Evolutionary conservation across 345 rosid genomes (phyloP), one percentile per base, ranked within the genome.

Genomic region (Corchorus olitorius): DNA sequence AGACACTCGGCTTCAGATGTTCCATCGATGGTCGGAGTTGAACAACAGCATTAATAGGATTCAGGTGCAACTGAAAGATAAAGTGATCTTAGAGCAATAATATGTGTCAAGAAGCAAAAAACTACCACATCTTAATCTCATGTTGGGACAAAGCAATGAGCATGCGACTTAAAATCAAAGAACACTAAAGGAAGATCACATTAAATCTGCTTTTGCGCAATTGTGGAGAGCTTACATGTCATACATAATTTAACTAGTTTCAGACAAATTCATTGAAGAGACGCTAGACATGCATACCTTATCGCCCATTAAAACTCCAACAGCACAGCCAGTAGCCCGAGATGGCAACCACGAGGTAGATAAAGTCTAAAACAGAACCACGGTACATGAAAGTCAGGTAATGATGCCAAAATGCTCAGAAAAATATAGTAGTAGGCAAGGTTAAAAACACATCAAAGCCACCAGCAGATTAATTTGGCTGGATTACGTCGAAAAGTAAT

Each of bases 11-110:
- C 20, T 59, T 78, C 27, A 87, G 77, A 81, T 86, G 84, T 45
- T 81, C 77, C 84, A 86, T 58, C 4, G 93, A 89, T 4, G 98
- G 97, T 61, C 97, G 91, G 69, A 95, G 93, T 85, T 95, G 97
- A 82, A 89, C 94, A 78, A 87, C 89, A 67, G 97, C 89, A 82
- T 92, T 86, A 78, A 93, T 79, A 73, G 97, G 99, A 83, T 93
- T 93, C 89, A 95, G 78, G 82, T 88, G 81, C 75, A 93, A 81
- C 99, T 95, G 94, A 93, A 90, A 80, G 78, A 80, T 45, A 70
- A 67, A 76, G 17, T 33, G 59, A 74, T 5, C 46, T 74, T 62
- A 74, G 58, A 48, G 27, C 19, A 46, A 8, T 8, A 15, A 13
- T 56, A 58, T 45, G 12, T 11, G 37, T 58, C 22, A 58, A 20